These are phyloP conservation scores for Tetracladium maxilliforme DNA, from an alignment of 2,329 filamentous ascomycete genomes.

Conservation along the genomic window DNA sequence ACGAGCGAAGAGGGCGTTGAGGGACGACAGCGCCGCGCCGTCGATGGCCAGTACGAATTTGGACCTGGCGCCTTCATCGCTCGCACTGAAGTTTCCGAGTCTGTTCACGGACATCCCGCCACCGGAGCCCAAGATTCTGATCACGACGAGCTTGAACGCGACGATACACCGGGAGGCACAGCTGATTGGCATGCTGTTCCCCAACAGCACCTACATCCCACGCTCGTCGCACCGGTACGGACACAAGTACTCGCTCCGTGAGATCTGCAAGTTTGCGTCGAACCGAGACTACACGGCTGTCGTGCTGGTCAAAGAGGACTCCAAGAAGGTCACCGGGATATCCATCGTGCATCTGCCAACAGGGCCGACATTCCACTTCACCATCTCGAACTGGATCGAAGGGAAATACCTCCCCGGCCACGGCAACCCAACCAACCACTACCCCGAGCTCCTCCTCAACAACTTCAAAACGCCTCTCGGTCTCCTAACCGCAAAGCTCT, in stretches of 20 bases:
- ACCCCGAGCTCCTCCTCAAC: constrained; percentile 80
- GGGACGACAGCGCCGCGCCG: constrained; percentile 31
- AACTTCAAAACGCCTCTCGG: constrained; percentile 91
- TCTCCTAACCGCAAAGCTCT: constrained; percentile 72
- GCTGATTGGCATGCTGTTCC: constrained; percentile 68
- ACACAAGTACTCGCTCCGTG: constrained; percentile 82
- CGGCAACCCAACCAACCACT: constrained; percentile 75
- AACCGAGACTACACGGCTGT: constrained; percentile 76
- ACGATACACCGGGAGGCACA: constrained; percentile 74
- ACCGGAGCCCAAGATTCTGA: constrained; percentile 65
- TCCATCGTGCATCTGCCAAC: constrained; percentile 72
- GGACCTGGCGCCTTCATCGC: constrained; percentile 44
- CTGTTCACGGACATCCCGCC: constrained; percentile 45
- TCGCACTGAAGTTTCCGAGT: constrained; percentile 45
- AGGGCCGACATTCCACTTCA: constrained; percentile 89
- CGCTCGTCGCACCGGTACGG: constrained; percentile 71
- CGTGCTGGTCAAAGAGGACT: constrained; percentile 76
- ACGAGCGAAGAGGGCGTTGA: constrained; percentile 20
- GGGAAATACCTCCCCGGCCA: constrained; percentile 81
- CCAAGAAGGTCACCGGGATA: constrained; percentile 69
- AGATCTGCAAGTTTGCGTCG: constrained; percentile 75
- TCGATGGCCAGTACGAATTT: constrained; percentile 50
- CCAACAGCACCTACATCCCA: constrained; percentile 73
- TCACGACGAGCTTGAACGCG: constrained; percentile 83
- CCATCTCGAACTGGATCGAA: constrained; percentile 79